Percentiles rank a stretch among this genome's conserved stretches.
These are phyloP conservation scores for Apodospora peruviana DNA, from an alignment of 495 filamentous ascomycete species.

Conservation along the genomic window DNA sequence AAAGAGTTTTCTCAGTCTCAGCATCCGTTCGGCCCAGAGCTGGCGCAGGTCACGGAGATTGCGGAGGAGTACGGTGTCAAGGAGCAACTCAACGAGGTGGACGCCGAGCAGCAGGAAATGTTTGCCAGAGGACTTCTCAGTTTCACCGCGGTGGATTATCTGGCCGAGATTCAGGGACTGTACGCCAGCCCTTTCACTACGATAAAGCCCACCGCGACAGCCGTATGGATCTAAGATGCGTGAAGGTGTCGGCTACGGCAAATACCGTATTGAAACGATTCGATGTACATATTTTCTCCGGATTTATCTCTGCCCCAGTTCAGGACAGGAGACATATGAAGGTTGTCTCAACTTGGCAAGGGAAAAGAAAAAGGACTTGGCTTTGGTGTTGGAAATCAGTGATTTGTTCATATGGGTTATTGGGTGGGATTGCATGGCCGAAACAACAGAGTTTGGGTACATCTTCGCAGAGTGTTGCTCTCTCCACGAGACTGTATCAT, in stretches of 20 bases:
- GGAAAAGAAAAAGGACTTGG: too few species aligned
- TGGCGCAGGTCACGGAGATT: constrained; percentile 71
- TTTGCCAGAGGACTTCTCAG: constrained; percentile 61
- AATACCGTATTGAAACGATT: constrained; percentile 1
- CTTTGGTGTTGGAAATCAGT: too few species aligned
- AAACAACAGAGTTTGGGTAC: too few species aligned
- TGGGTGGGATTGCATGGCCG: too few species aligned
- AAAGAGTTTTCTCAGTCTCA: constrained; percentile 26
- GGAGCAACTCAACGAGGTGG: constrained; percentile 55
- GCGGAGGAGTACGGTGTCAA: constrained; percentile 78
- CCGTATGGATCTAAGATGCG: constrained; percentile 14
- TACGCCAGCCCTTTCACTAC: constrained; percentile 40
- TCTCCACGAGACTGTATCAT: too few species aligned
- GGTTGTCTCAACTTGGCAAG: too few species aligned
- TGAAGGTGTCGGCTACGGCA: neutral
- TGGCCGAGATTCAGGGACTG: constrained; percentile 70
- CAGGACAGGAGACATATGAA: neutral
- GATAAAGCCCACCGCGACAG: constrained; percentile 3
- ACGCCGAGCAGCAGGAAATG: constrained; percentile 67
- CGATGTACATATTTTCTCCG: constrained; percentile 10
- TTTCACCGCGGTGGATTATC: constrained; percentile 77
- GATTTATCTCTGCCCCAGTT: too few species aligned
- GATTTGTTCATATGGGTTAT: too few species aligned
- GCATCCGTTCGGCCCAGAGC: constrained; percentile 65
- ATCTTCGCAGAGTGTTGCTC: too few species aligned